A percentile compares a stretch with the other conserved stretches of the same genome.
Conservation (phyloP, 1,284 basidiomycete genomes). For the Malassezia japonica region DNA sequence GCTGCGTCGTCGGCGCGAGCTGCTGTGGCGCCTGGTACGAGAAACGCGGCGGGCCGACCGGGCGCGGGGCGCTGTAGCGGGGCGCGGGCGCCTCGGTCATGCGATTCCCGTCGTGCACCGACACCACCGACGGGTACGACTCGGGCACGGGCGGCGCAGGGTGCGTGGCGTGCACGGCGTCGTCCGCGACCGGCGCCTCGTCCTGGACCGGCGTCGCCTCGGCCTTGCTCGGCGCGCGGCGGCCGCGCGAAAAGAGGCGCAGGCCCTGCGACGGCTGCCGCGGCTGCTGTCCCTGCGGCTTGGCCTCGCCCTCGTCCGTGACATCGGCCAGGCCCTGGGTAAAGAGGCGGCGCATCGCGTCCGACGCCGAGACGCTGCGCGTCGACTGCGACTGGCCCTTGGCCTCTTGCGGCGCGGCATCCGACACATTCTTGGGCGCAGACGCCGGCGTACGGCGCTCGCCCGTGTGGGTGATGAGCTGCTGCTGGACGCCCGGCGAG, state of each 20-base stretch:
- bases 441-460: neutral
- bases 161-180: neutral
- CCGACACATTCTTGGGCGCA: neutral
- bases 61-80: neutral
- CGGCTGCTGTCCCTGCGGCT: too few relatives aligned
- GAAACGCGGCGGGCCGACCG: neutral
- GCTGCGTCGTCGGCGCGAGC: too few relatives aligned
- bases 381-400: neutral
- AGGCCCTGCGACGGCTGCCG: too few relatives aligned
- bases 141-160: too few relatives aligned
- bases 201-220: too few relatives aligned
- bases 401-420: neutral
- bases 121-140: too few relatives aligned
- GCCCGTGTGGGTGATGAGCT: neutral
- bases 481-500: neutral
- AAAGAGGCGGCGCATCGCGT: neutral
- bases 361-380: neutral
- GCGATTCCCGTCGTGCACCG: too few relatives aligned
- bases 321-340: neutral
- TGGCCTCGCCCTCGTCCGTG: neutral
- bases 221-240: too few relatives aligned
- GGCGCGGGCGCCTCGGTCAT: neutral
- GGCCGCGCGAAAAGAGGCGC: neutral
- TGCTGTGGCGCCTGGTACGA: too few relatives aligned
- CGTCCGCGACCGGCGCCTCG: neutral